Conservation (phyloP, 2,329 filamentous ascomycete species). For the Leptographium wingfieldii region DNA sequence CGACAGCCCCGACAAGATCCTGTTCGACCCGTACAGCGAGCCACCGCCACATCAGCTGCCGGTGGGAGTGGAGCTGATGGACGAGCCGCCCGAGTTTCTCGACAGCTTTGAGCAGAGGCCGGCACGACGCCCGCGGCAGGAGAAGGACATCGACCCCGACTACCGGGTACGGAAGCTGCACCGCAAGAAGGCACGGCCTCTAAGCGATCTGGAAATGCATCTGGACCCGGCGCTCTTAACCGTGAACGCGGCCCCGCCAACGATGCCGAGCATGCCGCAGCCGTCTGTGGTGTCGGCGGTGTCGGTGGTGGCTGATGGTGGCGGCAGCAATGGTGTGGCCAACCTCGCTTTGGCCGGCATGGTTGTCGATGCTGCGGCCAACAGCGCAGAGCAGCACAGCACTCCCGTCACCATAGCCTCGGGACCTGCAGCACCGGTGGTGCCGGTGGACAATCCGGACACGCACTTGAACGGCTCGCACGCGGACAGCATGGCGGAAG, state of each 20-base stretch:
- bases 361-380: background rate
- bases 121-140: conserved; percentile 39
- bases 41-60: conserved; percentile 32
- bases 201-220: conserved; percentile 25
- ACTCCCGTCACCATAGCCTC: background rate
- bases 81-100: conserved; percentile 39
- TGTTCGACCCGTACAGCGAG: conserved; percentile 46
- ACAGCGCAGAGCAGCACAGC: background rate
- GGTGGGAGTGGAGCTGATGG: conserved; percentile 25
- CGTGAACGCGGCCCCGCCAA: background rate
- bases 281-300: background rate
- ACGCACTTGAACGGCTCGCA: background rate
- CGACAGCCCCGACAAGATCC: conserved; percentile 42
- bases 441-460: background rate
- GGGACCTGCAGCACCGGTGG: background rate
- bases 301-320: background rate
- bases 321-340: background rate
- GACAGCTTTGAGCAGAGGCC: conserved; percentile 41
- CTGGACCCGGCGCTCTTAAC: conserved; percentile 40
- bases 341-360: too few relatives aligned
- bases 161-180: conserved; percentile 32
- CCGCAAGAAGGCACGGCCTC: conserved; percentile 27
- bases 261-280: background rate
- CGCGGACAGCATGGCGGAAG: conserved; percentile 4
- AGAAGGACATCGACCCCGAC: conserved; percentile 42